Percentiles rank a stretch among this genome's conserved stretches.
Conservation (phyloP, 2,329 filamentous ascomycete species). For the Colletotrichum lentis region DNA sequence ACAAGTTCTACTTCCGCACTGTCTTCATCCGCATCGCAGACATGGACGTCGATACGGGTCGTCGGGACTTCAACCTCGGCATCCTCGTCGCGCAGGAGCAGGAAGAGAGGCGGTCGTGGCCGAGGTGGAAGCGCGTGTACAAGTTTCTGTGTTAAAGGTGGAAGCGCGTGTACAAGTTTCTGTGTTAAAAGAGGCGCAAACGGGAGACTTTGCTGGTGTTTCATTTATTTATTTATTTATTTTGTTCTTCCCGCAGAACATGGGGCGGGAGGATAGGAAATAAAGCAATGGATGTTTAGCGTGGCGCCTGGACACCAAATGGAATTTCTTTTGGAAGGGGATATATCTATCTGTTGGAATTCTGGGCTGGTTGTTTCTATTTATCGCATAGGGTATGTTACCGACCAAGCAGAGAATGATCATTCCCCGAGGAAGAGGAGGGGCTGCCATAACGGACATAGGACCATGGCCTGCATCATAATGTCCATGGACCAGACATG, state of each 20-base stretch:
- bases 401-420: too few species aligned
- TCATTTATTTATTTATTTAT: background rate
- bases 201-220: background rate
- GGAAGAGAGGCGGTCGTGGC: conserved; percentile 76
- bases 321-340: background rate
- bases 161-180: conserved; percentile 68
- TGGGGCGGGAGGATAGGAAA: background rate
- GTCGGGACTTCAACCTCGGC: conserved; percentile 83
- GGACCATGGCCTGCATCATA: background rate
- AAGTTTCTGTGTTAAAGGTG: conserved; percentile 71
- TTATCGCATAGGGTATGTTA: too few species aligned
- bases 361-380: background rate
- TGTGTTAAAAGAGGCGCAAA: conserved; percentile 63
- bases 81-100: conserved; percentile 81
- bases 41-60: conserved; percentile 88
- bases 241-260: too few species aligned
- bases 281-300: conserved; percentile 4
- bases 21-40: conserved; percentile 71
- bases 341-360: background rate
- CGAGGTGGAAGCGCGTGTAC: conserved; percentile 78
- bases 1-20: conserved; percentile 80
- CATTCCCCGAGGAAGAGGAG: background rate
- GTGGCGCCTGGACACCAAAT: background rate
- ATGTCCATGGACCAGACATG: background rate
- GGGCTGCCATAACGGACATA: background rate